phyloP scores from a whole-genome alignment of 139 green algal genomes.

The Chlamydomonas schloesseri region DNA sequence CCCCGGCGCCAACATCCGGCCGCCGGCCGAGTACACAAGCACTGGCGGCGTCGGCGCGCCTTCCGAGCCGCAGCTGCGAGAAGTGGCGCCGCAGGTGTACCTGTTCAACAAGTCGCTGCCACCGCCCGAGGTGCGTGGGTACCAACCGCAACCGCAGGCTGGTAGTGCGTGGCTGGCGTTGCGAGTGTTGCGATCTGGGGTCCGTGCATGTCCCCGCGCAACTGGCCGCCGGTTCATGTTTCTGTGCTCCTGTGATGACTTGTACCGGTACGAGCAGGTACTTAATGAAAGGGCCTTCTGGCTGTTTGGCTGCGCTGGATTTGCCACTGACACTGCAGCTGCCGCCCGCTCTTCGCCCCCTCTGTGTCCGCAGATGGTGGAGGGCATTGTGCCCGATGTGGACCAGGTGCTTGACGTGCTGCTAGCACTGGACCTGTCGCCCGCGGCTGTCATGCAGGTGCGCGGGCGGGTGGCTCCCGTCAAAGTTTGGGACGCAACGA shows the following conservation, averaged over 20 bases:
- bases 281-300: too few relatives aligned
- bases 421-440: conserved; percentile 15
- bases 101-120: conserved; percentile 69
- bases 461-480: neutral
- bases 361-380: neutral
- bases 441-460: conserved; percentile 25
- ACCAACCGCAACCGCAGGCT: too few relatives aligned
- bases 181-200: too few relatives aligned
- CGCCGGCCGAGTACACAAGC: conserved; percentile 18
- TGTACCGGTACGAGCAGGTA: too few relatives aligned
- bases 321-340: too few relatives aligned
- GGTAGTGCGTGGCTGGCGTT: too few relatives aligned
- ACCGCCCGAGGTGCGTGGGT: conserved; percentile 43
- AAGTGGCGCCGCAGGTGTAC: conserved; percentile 53
- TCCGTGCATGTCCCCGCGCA: too few relatives aligned
- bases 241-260: too few relatives aligned
- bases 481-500: neutral
- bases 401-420: conserved; percentile 27
- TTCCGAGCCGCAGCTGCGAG: conserved; percentile 54
- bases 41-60: neutral
- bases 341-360: too few relatives aligned
- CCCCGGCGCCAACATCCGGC: conserved; percentile 30
- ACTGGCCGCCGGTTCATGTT: too few relatives aligned
- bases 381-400: conserved; percentile 42
- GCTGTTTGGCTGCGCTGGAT: too few relatives aligned